Conservation (phyloP, 129 eudicot genomes). For the Chrysanthemum seticuspe region DNA sequence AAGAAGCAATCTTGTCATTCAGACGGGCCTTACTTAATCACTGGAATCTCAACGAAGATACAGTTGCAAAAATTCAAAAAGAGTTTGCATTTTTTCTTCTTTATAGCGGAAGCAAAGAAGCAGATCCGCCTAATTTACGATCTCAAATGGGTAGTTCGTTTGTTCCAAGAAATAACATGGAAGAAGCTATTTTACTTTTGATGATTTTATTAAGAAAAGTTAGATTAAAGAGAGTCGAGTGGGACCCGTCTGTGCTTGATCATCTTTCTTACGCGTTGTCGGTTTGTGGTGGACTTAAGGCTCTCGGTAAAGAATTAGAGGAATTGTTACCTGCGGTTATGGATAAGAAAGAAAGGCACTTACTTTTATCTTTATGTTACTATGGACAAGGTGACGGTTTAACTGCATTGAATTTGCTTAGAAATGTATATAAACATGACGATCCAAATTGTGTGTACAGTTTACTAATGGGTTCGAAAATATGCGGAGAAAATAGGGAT, state of each 20-base stretch:
- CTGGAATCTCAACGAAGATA: conserved; percentile 76
- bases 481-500: conserved; percentile 46
- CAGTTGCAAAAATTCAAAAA: conserved; percentile 64
- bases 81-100: conserved; percentile 87
- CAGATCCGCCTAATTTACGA: conserved; percentile 58
- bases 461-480: conserved; percentile 66
- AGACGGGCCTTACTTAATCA: conserved; percentile 77
- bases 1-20: conserved; percentile 71
- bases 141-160: conserved; percentile 70
- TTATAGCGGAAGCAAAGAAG: conserved; percentile 73
- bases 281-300: conserved; percentile 50
- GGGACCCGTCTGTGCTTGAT: conserved; percentile 92
- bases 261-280: conserved; percentile 81
- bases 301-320: conserved; percentile 67
- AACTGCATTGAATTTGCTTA: conserved; percentile 57
- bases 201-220: conserved; percentile 67
- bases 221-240: conserved; percentile 49
- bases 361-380: conserved; percentile 70
- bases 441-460: conserved; percentile 53
- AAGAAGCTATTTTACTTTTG: conserved; percentile 82
- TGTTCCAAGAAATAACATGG: conserved; percentile 71
- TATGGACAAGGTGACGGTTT: conserved; percentile 63
- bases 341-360: conserved; percentile 51
- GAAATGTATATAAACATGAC: conserved; percentile 43
- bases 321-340: conserved; percentile 63